Base-by-base conservation (phyloP, 495 filamentous ascomycete genomes). In the Penicillium roqueforti region DNA sequence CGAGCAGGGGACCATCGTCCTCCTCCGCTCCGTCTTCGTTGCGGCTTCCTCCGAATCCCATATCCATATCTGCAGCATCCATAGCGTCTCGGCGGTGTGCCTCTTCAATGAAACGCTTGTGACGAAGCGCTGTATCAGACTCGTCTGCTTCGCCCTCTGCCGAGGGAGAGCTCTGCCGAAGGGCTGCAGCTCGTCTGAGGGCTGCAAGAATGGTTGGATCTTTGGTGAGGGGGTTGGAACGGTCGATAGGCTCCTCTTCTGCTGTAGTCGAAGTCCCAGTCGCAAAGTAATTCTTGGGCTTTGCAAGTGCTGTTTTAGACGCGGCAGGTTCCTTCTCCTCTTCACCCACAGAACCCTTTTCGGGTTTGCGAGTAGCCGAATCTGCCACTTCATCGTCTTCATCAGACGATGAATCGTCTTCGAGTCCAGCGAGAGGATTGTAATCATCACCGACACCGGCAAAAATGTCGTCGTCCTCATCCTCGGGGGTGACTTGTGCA, bases 1-100 rank as follows among this genome's bases (percentile, higher is more conserved):
- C 80, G 34, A 93, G 68, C 63, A 88, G 84, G 39, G 90, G 75
- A 20, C 78, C 36, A 39, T 58, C 83, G 1, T 86, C 78, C 50
- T 87, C 91, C 44, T 95, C 91, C 36, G 87, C 89, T 37, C 85
- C 87, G 60, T 95, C 91, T 42, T 86, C 90, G 53, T 86, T 80
- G 20, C 91, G 81, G 57, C 86, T 91, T 14, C 86, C 86, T 6
- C 95, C 93, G 65, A 98, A 97, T 29, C 91, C 93, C 69, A 96
- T 76, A 60, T 98, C 93, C 74, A 98, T 81, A 70, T 98, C 93
- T 39, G 91, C 88, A 10, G 88, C 84, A 71, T 98, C 93, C 39
- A 92, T 80, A 56, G 87, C 87, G 39, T 85, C 80, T 6, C 63
- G 68, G 6, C 72, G 71, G 23, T 65, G 69, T 6, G 69, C 71